These are phyloP conservation scores for Kodamaea fungicola DNA, from an alignment of 1,139 yeast genomes.

Conservation along the genomic window DNA sequence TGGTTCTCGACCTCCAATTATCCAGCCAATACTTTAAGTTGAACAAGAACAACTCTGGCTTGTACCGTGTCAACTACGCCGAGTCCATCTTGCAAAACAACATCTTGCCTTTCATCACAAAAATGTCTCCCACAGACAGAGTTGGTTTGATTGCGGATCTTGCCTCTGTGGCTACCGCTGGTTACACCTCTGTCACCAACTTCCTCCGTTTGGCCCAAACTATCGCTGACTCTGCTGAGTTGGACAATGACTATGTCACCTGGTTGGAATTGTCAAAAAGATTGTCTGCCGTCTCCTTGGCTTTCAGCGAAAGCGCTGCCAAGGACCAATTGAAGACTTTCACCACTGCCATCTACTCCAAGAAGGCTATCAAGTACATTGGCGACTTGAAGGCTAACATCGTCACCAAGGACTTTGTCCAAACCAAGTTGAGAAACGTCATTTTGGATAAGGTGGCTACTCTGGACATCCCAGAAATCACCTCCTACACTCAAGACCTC, in stretches of 20 bases:
- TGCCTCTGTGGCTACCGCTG: conserved; percentile 59
- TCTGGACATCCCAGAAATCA: conserved; percentile 46
- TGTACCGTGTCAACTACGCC: conserved; percentile 66
- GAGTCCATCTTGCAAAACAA: conserved; percentile 40
- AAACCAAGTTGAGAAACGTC: conserved; percentile 49
- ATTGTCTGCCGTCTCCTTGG: conserved; percentile 43
- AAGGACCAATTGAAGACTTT: conserved; percentile 39
- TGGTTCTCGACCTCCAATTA: conserved; percentile 22
- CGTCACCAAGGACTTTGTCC: conserved; percentile 38
- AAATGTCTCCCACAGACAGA: conserved; percentile 55
- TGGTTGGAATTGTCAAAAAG: conserved; percentile 60
- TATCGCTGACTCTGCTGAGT: conserved; percentile 39
- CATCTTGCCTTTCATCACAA: conserved; percentile 41
- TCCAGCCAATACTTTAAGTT: conserved; percentile 46
- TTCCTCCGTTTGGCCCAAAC: conserved; percentile 42
- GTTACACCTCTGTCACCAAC: conserved; percentile 43
- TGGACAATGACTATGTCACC: conserved; percentile 52
- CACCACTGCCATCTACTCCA: conserved; percentile 35
- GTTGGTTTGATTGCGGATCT: conserved; percentile 68
- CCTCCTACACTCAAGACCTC: conserved; percentile 40
- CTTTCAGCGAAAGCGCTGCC: conserved; percentile 38
- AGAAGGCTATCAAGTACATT: conserved; percentile 28
- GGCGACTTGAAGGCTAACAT: conserved; percentile 21
- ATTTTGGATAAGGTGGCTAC: conserved; percentile 52
- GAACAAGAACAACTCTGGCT: conserved; percentile 61